phyloP scores from a whole-genome alignment of 2,329 filamentous ascomycete genomes.

The Nigrospora oryzae region DNA sequence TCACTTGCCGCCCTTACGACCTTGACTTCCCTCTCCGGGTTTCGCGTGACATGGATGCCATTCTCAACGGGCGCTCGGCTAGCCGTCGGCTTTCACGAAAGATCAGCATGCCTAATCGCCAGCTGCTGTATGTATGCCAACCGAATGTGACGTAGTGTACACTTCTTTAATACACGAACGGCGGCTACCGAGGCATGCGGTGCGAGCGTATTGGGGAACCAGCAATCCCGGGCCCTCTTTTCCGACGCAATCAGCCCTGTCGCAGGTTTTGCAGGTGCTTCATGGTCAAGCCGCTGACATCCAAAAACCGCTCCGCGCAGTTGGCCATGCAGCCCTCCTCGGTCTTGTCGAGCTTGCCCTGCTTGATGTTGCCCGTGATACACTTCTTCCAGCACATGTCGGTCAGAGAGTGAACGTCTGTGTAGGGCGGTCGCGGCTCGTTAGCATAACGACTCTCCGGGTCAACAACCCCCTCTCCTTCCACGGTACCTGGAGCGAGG shows the following conservation, averaged over 20 bases:
- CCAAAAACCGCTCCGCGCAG: constrained; percentile 90
- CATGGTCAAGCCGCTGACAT: constrained; percentile 78
- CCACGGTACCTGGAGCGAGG: background rate
- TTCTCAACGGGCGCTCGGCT: background rate
- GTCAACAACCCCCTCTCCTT: background rate
- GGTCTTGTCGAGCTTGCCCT: constrained; percentile 60
- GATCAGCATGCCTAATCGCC: too few relatives aligned
- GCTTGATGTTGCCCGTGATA: constrained; percentile 65
- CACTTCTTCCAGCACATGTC: constrained; percentile 96
- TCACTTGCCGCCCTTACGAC: constrained; percentile 13
- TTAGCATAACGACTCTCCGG: background rate
- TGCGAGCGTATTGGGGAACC: too few relatives aligned
- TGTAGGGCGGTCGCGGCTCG: background rate
- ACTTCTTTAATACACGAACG: too few relatives aligned
- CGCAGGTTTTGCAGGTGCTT: constrained; percentile 67
- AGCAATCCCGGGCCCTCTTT: too few relatives aligned
- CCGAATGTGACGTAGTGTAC: background rate
- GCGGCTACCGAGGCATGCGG: too few relatives aligned
- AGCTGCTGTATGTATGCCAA: too few relatives aligned
- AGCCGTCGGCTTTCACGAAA: too few relatives aligned
- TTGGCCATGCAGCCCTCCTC: constrained; percentile 85
- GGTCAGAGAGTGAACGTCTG: constrained; percentile 47
- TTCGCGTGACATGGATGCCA: background rate
- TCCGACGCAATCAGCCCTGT: constrained; percentile 7
- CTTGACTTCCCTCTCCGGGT: constrained; percentile 1